phyloP scores from a whole-genome alignment of 2,329 filamentous ascomycete species.

The Clonostachys sp. region DNA sequence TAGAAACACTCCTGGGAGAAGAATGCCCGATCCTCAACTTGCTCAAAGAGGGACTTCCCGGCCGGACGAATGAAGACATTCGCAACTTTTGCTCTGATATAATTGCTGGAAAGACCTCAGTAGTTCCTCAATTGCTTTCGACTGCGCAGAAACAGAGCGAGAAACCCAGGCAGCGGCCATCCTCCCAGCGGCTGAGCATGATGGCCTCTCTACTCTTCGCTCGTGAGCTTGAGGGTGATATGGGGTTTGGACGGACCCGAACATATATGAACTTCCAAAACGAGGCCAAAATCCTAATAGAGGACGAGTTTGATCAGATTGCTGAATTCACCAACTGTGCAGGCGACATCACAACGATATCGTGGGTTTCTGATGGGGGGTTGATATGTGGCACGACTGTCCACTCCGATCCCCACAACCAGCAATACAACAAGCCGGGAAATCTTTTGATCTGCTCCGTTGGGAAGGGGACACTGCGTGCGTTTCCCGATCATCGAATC shows the following conservation, averaged over 20 bases:
- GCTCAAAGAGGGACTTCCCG: slow-evolving; percentile 10
- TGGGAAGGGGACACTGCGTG: slow-evolving; percentile 33
- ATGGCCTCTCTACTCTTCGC: slow-evolving; percentile 38
- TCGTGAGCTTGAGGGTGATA: slow-evolving; percentile 42
- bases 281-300: slow-evolving; percentile 35
- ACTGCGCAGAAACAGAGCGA: slow-evolving; percentile 7
- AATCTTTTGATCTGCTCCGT: slow-evolving; percentile 55
- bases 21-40: slow-evolving; percentile 14
- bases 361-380: slow-evolving; percentile 48
- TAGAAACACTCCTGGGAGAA: slow-evolving; percentile 3
- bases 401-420: slow-evolving; percentile 58
- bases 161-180: not conserved
- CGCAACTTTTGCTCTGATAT: slow-evolving; percentile 24
- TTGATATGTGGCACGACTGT: slow-evolving; percentile 60
- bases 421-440: slow-evolving; percentile 62
- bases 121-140: slow-evolving; percentile 14
- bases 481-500: slow-evolving; percentile 54
- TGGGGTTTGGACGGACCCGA: slow-evolving; percentile 32
- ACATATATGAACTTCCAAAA: slow-evolving; percentile 37
- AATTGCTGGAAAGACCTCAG: slow-evolving; percentile 9
- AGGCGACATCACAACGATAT: slow-evolving; percentile 54
- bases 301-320: slow-evolving; percentile 46
- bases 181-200: slow-evolving; percentile 7
- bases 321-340: slow-evolving; percentile 57
- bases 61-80: slow-evolving; percentile 17